A percentile compares a stretch with the other conserved stretches of the same genome.
These are phyloP conservation scores for Fusarium bactridioides DNA, from an alignment of 2,329 filamentous ascomycete genomes.

Conservation along the genomic window DNA sequence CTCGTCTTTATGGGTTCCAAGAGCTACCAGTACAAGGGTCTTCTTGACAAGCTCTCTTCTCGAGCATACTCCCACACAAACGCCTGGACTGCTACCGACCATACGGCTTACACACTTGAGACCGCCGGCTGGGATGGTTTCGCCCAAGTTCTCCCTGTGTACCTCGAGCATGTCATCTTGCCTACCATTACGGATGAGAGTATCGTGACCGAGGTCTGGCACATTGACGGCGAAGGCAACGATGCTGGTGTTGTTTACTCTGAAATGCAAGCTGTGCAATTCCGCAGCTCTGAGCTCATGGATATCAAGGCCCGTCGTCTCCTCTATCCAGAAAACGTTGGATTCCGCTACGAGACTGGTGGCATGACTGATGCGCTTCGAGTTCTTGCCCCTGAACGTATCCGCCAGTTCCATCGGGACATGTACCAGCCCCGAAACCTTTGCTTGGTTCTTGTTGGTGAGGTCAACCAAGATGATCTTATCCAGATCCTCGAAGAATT, in stretches of 20 bases:
- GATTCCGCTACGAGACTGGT: slow-evolving; percentile 97
- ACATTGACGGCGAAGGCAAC: slow-evolving; percentile 90
- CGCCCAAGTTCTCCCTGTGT: slow-evolving; percentile 90
- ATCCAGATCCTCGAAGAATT: slow-evolving; percentile 85
- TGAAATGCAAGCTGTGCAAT: slow-evolving; percentile 97
- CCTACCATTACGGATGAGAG: slow-evolving; percentile 92
- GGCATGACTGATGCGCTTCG: slow-evolving; percentile 94
- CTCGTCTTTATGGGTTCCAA: slow-evolving; percentile 90
- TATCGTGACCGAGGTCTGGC: slow-evolving; percentile 95
- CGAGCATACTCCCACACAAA: slow-evolving; percentile 94
- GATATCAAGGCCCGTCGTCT: slow-evolving; percentile 81
- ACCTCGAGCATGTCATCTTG: slow-evolving; percentile 91
- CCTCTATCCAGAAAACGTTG: slow-evolving; percentile 87
- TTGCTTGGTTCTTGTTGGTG: slow-evolving; percentile 89
- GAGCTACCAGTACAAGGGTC: slow-evolving; percentile 92
- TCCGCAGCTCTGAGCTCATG: slow-evolving; percentile 84
- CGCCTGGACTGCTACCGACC: slow-evolving; percentile 95
- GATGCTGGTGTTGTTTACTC: slow-evolving; percentile 98
- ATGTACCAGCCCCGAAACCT: slow-evolving; percentile 99
- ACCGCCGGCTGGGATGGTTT: slow-evolving; percentile 98
- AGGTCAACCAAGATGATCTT: slow-evolving; percentile 83
- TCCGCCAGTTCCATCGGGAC: slow-evolving; percentile 90
- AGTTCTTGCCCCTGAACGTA: slow-evolving; percentile 84
- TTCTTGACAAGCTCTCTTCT: slow-evolving; percentile 92
- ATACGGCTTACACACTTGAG: slow-evolving; percentile 95